These are phyloP conservation scores for Uncinocarpus reesii DNA, from an alignment of 2,329 filamentous ascomycete species.

Conservation along the genomic window DNA sequence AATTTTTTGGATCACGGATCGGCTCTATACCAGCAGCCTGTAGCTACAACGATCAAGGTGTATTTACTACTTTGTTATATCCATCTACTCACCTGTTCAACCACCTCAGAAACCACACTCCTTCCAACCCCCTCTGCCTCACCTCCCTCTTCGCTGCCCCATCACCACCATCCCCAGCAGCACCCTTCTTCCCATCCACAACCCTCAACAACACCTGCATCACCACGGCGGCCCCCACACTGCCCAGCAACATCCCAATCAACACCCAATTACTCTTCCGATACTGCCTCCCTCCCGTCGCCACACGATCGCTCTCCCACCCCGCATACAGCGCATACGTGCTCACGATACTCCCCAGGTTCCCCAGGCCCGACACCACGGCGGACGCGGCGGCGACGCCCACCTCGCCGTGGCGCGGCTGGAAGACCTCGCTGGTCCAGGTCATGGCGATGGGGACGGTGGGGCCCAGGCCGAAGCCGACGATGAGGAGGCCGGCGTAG, in stretches of 20 bases:
- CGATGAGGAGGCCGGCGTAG: slow-evolving; percentile 79
- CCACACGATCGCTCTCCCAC: slow-evolving; percentile 65
- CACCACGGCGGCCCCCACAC: slow-evolving; percentile 53
- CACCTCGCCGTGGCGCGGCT: slow-evolving; percentile 77
- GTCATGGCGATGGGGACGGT: slow-evolving; percentile 91
- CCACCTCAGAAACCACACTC: slow-evolving; percentile 22
- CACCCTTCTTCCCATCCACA: slow-evolving; percentile 24
- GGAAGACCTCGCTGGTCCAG: slow-evolving; percentile 86
- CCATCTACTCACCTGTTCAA: slow-evolving; percentile 5
- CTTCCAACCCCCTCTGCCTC: slow-evolving; percentile 30
- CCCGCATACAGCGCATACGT: slow-evolving; percentile 84
- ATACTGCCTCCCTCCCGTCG: slow-evolving; percentile 56
- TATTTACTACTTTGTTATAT: too few species aligned
- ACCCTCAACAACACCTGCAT: slow-evolving; percentile 57
- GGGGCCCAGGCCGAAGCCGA: slow-evolving; percentile 81
- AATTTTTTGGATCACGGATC: too few species aligned
- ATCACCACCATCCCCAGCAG: slow-evolving; percentile 5
- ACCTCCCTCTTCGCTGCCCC: slow-evolving; percentile 29
- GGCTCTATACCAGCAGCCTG: too few species aligned
- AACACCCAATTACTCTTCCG: slow-evolving; percentile 77
- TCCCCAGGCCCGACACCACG: slow-evolving; percentile 76
- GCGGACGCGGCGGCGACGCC: slow-evolving; percentile 79
- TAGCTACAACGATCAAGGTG: too few species aligned
- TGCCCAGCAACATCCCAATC: slow-evolving; percentile 72
- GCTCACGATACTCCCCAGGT: slow-evolving; percentile 73